Percentiles rank a stretch among this genome's conserved stretches.
phyloP scores from a whole-genome alignment of 805 yeast species.

The Candida montana region DNA sequence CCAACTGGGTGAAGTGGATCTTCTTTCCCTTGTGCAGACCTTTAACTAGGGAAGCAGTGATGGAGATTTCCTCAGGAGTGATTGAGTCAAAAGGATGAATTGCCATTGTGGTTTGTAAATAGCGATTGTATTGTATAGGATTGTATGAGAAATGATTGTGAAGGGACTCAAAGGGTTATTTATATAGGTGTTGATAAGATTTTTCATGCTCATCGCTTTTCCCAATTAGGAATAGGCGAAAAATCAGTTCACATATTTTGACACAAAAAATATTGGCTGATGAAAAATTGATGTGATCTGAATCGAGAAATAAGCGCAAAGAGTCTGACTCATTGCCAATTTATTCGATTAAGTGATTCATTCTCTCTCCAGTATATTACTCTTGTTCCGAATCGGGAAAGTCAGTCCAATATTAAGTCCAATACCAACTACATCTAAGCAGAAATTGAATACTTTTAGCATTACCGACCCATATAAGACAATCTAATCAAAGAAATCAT shows the following conservation, averaged over 20 bases:
- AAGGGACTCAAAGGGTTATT: background rate
- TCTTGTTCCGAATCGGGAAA: background rate
- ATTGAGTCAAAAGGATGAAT: conserved; percentile 56
- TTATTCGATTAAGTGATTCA: too few species aligned
- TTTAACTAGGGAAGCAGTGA: conserved; percentile 56
- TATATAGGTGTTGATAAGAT: background rate
- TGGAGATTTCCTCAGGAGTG: conserved; percentile 51
- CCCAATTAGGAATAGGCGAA: background rate
- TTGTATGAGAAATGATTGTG: too few species aligned
- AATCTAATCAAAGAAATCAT: conserved; percentile 43
- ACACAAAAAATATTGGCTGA: background rate
- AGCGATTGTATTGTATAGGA: background rate
- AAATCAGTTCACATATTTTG: background rate
- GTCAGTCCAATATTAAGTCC: background rate
- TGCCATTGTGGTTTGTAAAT: conserved; percentile 6
- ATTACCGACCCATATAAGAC: too few species aligned
- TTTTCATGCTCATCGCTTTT: background rate
- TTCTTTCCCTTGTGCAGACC: conserved; percentile 47
- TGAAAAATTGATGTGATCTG: too few species aligned
- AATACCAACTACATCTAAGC: too few species aligned
- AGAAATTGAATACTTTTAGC: too few species aligned
- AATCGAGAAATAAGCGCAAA: too few species aligned
- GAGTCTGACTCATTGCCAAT: too few species aligned
- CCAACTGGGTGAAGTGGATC: conserved; percentile 62
- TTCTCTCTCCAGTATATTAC: background rate